Evolutionary conservation across 352 stramenopile genomes (phyloP), one percentile per base, ranked within the genome.

Genomic region (Pythium utonaiense): DNA sequence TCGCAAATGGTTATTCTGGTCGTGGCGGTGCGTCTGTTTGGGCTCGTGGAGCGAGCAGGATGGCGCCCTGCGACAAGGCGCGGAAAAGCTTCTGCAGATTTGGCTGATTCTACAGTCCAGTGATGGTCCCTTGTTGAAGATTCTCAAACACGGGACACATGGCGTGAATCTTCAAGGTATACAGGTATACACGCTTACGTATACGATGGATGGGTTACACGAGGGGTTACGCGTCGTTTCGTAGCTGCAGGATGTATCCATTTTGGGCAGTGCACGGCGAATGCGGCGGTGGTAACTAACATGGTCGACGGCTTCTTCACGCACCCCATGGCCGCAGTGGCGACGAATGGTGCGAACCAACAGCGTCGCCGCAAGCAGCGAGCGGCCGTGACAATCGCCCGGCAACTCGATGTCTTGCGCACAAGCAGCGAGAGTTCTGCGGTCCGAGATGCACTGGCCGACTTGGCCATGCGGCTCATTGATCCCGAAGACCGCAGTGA

Each of bases 381-480:
- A 2, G 24, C 54, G 6, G 42, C 44, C 17, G 53, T 47, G 44
- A 56, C 71, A 3, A 74, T 89, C 44, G 28, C 66, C 17, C 67
- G 61, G 2, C 71, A 74, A 27, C 51, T 88, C 27, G 80, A 88
- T 52, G 38, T 48, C n/a, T 76, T 89, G 57, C 75, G 79, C 19
- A 48, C 57, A 6, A 62, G 62, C 6, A 61, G 53, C 12, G 36
- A 70, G 17, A 74, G 72, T 31, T 58, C 48, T 0, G 57, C 44
- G 0, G 62, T 88, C 55, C 44, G 75, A 10, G 64, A 86, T 28
- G 71, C 75, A 3, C 57, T 90, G 9, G 77, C 78, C 5, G 70
- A 86, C 42, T 58, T 90, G 42, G 73, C 80, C 22, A 82, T 88
- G 77, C 69, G 78, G 25, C 65, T 90, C 1, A 53, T 78, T 21